Evolutionary conservation across 2,329 filamentous ascomycete species (phyloP), one percentile per base, ranked within the genome.

Genomic region (Fusarium concolor): DNA sequence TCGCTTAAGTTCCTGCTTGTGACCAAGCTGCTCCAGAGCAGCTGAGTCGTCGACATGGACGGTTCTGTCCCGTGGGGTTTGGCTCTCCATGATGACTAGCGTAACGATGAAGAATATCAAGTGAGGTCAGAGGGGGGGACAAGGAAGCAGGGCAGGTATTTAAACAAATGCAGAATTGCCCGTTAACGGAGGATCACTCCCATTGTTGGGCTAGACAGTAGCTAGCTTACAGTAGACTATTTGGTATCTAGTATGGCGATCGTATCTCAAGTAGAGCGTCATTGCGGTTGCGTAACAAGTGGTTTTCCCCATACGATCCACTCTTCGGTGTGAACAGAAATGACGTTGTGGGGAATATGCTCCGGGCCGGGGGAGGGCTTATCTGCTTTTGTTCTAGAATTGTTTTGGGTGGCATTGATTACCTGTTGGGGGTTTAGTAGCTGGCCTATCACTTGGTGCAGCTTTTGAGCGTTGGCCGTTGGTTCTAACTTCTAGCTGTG

Each of bases 1-100:
- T 46, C 84, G 80, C 71, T 81, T 77, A 15, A 85, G 76, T 71
- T 85, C 81, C 69, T 84, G 81, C 74, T 81, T 83, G 56, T 84
- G 80, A 45, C 83, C 83, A 41, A 85, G 74, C 15, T 79, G 76
- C 61, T 80, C 79, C 17, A 85, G 76, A n/a, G 76, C 77, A 8
- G 75, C 78, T 4, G 79, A 78, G 65, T 82, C 80, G 39, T 76
- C 74, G 52, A 58, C 67, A 28, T 53, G 64, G 57, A 56, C 63
- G 9, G 58, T 65, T 33, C 35, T 71, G 38, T 69, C 67, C 52
- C 43, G 56, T 28, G 62, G 67, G 11, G 67, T 29, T 49, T 72
- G 55, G 31, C 54, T 62, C 24, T 73, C 71, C 71, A 73, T 73
- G 45, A 12, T 56, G 46, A 31, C 5, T 50, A 24, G 15, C 17